Evolutionary conservation across 208 protist species (phyloP).

Genomic region (Trichomonas vaginalis): DNA sequence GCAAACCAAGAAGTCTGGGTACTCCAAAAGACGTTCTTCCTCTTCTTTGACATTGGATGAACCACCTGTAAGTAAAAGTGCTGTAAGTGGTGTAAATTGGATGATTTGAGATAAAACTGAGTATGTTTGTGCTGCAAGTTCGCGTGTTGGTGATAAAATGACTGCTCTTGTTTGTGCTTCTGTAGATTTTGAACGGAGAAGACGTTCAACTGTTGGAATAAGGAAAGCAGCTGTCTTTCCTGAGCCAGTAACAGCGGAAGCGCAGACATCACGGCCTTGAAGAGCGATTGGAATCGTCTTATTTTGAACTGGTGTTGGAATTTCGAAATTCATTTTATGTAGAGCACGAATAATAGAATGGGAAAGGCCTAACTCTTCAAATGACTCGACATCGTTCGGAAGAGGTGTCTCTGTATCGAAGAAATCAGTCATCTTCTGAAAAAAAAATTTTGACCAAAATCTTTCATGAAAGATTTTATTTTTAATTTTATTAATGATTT

Average conservation of each 20-base stretch:
- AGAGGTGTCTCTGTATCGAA: neutral
- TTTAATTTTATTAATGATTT: too few species aligned
- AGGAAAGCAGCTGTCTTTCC: constrained; percentile 35
- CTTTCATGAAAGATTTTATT: too few species aligned
- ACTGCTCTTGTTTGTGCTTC: constrained; percentile 52
- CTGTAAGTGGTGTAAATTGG: constrained; percentile 21
- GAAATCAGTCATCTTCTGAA: neutral
- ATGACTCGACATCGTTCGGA: neutral
- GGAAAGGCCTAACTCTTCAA: constrained; percentile 22
- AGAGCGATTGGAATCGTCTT: constrained; percentile 28
- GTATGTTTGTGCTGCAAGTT: constrained; percentile 36
- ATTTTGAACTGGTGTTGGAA: constrained; percentile 31
- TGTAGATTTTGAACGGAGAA: constrained; percentile 18
- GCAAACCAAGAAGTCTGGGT: constrained; percentile 33
- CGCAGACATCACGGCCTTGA: constrained; percentile 25
- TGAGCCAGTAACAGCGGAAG: constrained; percentile 30
- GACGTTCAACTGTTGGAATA: constrained; percentile 29
- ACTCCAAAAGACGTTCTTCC: neutral
- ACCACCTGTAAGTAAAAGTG: constrained; percentile 25
- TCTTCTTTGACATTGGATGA: neutral
- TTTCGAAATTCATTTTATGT: neutral
- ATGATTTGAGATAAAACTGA: constrained; percentile 23
- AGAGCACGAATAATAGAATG: constrained; percentile 15
- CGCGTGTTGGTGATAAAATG: constrained; percentile 33
- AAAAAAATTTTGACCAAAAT: neutral